Percentiles rank a stretch among this genome's conserved stretches.
These are phyloP conservation scores for Colletotrichum tanaceti DNA, from an alignment of 2,329 filamentous ascomycete genomes.

Conservation along the genomic window DNA sequence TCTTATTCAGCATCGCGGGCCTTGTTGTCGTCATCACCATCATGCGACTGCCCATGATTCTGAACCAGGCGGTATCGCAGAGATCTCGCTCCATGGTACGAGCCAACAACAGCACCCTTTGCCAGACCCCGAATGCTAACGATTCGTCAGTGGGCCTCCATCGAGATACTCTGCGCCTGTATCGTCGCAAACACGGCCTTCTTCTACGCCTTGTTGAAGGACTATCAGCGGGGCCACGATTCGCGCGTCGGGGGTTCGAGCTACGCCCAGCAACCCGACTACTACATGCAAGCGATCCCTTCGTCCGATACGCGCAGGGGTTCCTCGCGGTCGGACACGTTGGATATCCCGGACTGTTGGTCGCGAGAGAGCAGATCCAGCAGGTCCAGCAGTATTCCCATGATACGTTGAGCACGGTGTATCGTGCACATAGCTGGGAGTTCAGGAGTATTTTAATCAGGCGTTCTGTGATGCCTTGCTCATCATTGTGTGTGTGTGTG, in stretches of 20 bases:
- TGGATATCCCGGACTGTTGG: conserved; percentile 24
- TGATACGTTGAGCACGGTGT: conserved; percentile 16
- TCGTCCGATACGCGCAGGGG: conserved; percentile 23
- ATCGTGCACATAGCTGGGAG: background rate
- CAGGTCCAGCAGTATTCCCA: conserved; percentile 27
- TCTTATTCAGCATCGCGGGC: conserved; percentile 47
- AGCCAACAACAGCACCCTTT: background rate
- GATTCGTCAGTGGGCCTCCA: conserved; percentile 46
- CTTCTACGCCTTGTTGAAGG: conserved; percentile 47
- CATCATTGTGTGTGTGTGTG: background rate
- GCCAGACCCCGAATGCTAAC: background rate
- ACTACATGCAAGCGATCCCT: conserved; percentile 34
- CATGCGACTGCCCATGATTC: conserved; percentile 47
- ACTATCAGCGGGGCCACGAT: conserved; percentile 45
- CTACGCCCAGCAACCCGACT: conserved; percentile 32
- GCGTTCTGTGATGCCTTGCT: background rate
- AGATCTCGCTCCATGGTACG: conserved; percentile 46
- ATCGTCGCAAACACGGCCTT: conserved; percentile 49
- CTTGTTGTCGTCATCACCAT: conserved; percentile 47
- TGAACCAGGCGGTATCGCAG: conserved; percentile 47
- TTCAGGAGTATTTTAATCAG: too few species aligned
- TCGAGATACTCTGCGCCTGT: conserved; percentile 50
- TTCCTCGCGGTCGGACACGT: conserved; percentile 4
- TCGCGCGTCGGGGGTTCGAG: conserved; percentile 22
- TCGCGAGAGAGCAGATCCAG: conserved; percentile 24